Base-by-base conservation (phyloP, 495 filamentous ascomycete genomes). In the Podospora australis region DNA sequence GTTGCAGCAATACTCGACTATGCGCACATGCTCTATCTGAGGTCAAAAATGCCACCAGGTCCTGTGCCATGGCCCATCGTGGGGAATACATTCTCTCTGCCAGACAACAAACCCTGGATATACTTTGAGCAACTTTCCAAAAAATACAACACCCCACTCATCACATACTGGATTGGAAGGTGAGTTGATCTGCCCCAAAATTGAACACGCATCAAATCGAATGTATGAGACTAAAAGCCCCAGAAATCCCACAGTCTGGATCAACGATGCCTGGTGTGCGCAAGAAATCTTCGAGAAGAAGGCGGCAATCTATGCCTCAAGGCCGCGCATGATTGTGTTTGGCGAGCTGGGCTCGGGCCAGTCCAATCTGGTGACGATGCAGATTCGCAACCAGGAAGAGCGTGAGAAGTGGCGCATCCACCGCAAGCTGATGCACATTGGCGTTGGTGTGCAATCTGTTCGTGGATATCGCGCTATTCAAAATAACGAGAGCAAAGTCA, bases 91-190 rank as follows among this genome's bases (percentile, higher is more conserved):
- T 75, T 72, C 41, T 67, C 70, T 35, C 65, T 83, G 1, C 80
- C 80, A 0, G 67, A 77, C n/a, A 71, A 62, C 24, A 83, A 83
- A 48, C 78, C 79, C 2, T 82, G 80, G 80, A 73, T 81, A 19
- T 79, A 79, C 63, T 83, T 84, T 49, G 80, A 84, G 40, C 53
- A 72, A 36, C 58, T 83, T 0, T 74, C 80, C 6, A 78, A 78
- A 53, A 51, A 65, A 39, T 74, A 77, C 47, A 62, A 76, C 21
- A 64, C 73, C 0, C 72, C 77, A 1, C 51, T 82, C 0, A 74
- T 84, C n/a, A 84, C 80, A 1, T 78, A 79, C 51, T 75, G 79
- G 80, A 77, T 81, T 32, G 79, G 80, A 26, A 63, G 70, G 70
- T 72, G 16, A 59, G 60, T 49, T 2, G 11, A 23, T 25, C 16